phyloP scores from a whole-genome alignment of 805 yeast genomes.

The Candida suzukii region DNA sequence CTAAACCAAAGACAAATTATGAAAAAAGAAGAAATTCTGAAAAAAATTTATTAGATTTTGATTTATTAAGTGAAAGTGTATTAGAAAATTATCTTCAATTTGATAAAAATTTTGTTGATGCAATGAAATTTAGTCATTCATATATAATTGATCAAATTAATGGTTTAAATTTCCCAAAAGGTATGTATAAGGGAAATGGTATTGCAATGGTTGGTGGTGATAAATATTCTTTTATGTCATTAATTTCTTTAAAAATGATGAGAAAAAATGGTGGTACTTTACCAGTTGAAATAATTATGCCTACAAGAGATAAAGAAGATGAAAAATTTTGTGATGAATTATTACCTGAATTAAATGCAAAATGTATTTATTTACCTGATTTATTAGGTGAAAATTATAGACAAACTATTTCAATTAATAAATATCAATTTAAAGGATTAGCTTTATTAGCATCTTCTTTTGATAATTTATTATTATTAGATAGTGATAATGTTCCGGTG shows the following conservation, averaged over 20 bases:
- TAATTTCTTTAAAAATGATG: constrained; percentile 37
- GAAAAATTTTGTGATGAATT: constrained; percentile 33
- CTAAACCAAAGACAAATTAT: constrained; percentile 9
- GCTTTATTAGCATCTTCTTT: constrained; percentile 46
- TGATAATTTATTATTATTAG: constrained; percentile 44
- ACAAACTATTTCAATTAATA: constrained; percentile 26
- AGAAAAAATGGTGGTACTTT: constrained; percentile 40
- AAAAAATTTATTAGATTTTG: constrained; percentile 8
- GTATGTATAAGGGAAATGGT: constrained; percentile 43
- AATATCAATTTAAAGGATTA: constrained; percentile 41
- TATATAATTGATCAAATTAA: constrained; percentile 37
- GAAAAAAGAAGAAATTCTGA: constrained; percentile 5
- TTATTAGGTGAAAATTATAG: constrained; percentile 34
- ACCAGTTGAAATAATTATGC: constrained; percentile 38
- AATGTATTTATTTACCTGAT: constrained; percentile 48
- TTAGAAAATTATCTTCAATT: constrained; percentile 30
- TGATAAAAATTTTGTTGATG: constrained; percentile 30
- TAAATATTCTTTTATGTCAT: constrained; percentile 41
- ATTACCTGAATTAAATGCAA: constrained; percentile 45
- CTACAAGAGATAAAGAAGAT: constrained; percentile 31
- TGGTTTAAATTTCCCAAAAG: constrained; percentile 16
- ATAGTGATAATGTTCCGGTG: constrained; percentile 46
- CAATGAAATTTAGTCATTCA: constrained; percentile 38
- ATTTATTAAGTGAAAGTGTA: constrained; percentile 8
- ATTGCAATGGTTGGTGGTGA: constrained; percentile 62